A percentile compares a stretch with the other conserved stretches of the same genome.
Conservation (phyloP, 208 protist species). For the Trypanosoma vivax region DNA sequence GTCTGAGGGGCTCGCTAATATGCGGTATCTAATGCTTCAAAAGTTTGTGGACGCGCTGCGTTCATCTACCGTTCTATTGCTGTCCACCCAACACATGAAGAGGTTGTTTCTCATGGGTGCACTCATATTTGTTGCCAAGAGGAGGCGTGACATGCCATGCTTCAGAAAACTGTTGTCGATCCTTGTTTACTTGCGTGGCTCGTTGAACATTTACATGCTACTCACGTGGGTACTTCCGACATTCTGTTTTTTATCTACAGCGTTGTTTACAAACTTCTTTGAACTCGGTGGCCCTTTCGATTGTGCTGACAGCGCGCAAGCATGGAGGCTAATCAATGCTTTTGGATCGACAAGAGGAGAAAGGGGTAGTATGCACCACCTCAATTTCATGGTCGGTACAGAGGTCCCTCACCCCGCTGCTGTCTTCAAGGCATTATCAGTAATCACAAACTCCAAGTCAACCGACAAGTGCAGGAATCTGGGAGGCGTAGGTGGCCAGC, state of each 20-base stretch:
- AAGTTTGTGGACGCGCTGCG: constrained; percentile 6
- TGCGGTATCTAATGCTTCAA: constrained; percentile 8
- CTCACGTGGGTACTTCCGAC: constrained; percentile 2
- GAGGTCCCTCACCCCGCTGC: not conserved
- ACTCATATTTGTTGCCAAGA: not conserved
- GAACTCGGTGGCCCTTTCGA: not conserved
- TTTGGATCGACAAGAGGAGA: not conserved
- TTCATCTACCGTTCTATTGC: constrained; percentile 7
- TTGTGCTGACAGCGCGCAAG: not conserved
- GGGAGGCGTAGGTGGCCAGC: not conserved
- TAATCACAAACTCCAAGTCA: constrained; percentile 4
- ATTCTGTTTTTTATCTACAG: constrained; percentile 2
- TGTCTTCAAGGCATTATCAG: constrained; percentile 11
- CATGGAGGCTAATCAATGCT: constrained; percentile 7
- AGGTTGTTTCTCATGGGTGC: constrained; percentile 2
- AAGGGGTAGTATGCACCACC: not conserved
- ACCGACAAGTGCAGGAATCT: constrained; percentile 15
- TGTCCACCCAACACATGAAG: not conserved
- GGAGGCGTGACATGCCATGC: not conserved
- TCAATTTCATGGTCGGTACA: not conserved
- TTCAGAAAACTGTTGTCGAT: not conserved
- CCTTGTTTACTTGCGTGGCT: constrained; percentile 6
- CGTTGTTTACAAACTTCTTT: constrained; percentile 16
- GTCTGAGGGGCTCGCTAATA: not conserved
- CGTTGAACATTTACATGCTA: constrained; percentile 8